phyloP scores from a whole-genome alignment of 441 rosid species.

The Corymbia calophylla region DNA sequence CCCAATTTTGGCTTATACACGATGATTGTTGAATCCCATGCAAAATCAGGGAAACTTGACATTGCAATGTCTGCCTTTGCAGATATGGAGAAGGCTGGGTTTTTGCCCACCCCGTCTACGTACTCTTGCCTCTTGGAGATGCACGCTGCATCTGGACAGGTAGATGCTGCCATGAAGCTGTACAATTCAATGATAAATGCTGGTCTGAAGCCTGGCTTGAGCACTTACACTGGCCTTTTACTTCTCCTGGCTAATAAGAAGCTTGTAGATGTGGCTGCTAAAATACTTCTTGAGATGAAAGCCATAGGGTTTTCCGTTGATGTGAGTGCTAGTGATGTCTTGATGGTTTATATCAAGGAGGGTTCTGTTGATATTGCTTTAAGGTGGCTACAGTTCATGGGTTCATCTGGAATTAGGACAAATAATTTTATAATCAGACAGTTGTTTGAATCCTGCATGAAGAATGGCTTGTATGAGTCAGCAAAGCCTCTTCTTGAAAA shows the following conservation, averaged over 20 bases:
- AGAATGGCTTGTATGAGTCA: slow-evolving; percentile 74
- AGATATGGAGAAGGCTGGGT: slow-evolving; percentile 96
- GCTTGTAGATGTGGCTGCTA: slow-evolving; percentile 94
- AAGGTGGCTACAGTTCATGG: slow-evolving; percentile 94
- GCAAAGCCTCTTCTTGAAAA: slow-evolving; percentile 86
- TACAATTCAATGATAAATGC: slow-evolving; percentile 93
- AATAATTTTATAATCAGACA: slow-evolving; percentile 91
- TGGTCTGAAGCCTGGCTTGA: slow-evolving; percentile 81
- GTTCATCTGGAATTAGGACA: slow-evolving; percentile 85
- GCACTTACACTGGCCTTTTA: slow-evolving; percentile 74
- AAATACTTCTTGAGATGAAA: slow-evolving; percentile 95
- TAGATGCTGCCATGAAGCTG: slow-evolving; percentile 87
- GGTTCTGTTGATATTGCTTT: slow-evolving; percentile 86
- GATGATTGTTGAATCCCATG: slow-evolving; percentile 81
- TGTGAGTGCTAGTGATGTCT: slow-evolving; percentile 90
- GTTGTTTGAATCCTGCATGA: slow-evolving; percentile 94
- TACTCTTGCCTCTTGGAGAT: slow-evolving; percentile 89
- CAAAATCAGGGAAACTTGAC: slow-evolving; percentile 96
- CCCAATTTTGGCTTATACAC: slow-evolving; percentile 91
- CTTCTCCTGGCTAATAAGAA: slow-evolving; percentile 84
- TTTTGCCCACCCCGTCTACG: slow-evolving; percentile 87
- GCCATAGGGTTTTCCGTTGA: slow-evolving; percentile 88
- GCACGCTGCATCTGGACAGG: slow-evolving; percentile 88
- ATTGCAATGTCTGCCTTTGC: slow-evolving; percentile 69
- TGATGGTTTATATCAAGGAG: slow-evolving; percentile 92